Base-by-base conservation (phyloP, 345 rosid species). In the Gossypium mustelinum region DNA sequence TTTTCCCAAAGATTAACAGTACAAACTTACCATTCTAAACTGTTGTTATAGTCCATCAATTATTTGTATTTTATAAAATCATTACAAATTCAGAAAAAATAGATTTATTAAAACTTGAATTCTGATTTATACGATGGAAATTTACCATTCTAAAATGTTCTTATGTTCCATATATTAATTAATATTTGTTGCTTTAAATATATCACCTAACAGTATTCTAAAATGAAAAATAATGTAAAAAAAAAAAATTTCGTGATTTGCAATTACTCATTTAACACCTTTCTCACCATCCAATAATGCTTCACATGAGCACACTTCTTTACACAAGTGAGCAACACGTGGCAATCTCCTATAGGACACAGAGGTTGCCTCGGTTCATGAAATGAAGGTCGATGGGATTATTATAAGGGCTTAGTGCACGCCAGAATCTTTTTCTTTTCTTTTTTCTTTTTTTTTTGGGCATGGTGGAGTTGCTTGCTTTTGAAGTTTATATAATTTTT, bases 271-370 rank as follows among this genome's bases (percentile, higher is more conserved):
- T 72, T 29, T 22, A 76, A 47, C 73, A 25, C 67, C 81, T 87
- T 87, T 84, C 85, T 75, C 91, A 68, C 84, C 81, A 78, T 73
- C 89, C 89, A 82, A 82, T 84, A 80, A 82, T 80, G 85, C 67
- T 73, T 73, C 89, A 84, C 84, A 81, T 84, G 91, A 67, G 72
- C 74, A 79, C 86, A 79, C 84, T 82, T 79, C 86, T 85, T 84
- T 78, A 76, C 63, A 82, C 68, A 45, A 82, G 69, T 68, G 76
- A 41, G 6, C 17, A 67, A 76, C 86, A 66, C 77, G 86, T 79
- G 86, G 62, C 47, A 10, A 0, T 0, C 0, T 0, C 0, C 7
- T 17, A 81, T 84, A 82, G 87, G 89, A 27, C 18, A 4, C 16
- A 48, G 12, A n/a, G 67, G 45, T 11, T 54, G 83, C 76, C 77